Conservation (phyloP, 2,329 filamentous ascomycete genomes). For the Fusarium humuli region DNA sequence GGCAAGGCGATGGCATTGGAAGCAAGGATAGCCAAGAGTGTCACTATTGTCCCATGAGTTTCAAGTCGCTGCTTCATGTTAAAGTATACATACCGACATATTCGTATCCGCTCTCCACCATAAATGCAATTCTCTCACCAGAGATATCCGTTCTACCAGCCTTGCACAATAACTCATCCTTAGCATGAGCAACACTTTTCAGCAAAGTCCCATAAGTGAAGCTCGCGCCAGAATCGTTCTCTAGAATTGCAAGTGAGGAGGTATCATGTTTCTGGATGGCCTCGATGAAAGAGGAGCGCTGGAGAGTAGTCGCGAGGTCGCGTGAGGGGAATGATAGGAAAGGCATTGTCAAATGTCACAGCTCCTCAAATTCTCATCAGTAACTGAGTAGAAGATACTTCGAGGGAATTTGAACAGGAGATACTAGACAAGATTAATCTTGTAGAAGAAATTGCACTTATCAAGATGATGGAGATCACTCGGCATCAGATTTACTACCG, state of each 20-base stretch:
- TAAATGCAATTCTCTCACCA: conserved; percentile 87
- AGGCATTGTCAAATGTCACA: background rate
- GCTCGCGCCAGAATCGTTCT: background rate
- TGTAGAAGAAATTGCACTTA: background rate
- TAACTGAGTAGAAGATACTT: too few species aligned
- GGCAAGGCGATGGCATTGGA: conserved; percentile 91
- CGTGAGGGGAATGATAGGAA: background rate
- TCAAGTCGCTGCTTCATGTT: too few species aligned
- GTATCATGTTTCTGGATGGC: conserved; percentile 7
- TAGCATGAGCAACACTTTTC: background rate
- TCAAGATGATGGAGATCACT: background rate
- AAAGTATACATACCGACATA: conserved; percentile 95
- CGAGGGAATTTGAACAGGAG: too few species aligned
- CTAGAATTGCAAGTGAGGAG: background rate
- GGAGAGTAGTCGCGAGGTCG: background rate
- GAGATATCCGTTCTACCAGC: background rate
- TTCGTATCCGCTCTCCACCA: conserved; percentile 97
- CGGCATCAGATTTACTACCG: conserved; percentile 4
- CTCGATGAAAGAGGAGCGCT: conserved; percentile 6
- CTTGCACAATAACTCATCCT: background rate
- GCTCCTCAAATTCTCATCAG: background rate
- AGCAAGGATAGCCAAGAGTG: conserved; percentile 85
- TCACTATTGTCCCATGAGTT: conserved; percentile 67
- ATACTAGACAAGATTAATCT: background rate
- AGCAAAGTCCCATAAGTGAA: background rate